Evolutionary conservation across 2,329 filamentous ascomycete genomes (phyloP).

Genomic region (Sarocladium strictum): DNA sequence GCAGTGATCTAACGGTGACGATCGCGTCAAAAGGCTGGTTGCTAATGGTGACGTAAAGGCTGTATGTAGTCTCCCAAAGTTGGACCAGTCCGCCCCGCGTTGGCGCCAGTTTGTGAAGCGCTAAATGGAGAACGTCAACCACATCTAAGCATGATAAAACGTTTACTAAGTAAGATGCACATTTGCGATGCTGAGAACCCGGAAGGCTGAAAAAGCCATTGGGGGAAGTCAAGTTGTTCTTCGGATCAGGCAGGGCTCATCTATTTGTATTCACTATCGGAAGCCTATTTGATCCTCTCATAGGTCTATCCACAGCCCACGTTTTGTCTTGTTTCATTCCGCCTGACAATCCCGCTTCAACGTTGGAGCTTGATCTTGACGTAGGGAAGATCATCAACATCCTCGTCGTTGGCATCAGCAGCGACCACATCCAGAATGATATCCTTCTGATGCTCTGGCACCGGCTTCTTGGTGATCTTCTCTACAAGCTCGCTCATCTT

Average conservation of each 20-base stretch:
- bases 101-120: not conserved
- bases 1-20: not conserved
- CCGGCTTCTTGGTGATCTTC: slow-evolving; percentile 83
- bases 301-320: not conserved
- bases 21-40: not conserved
- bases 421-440: slow-evolving; percentile 95
- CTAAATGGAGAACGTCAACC: too few relatives aligned
- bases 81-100: not conserved
- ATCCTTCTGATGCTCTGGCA: slow-evolving; percentile 88
- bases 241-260: not conserved
- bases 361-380: slow-evolving; percentile 72
- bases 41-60: slow-evolving; percentile 8
- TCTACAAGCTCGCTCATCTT: slow-evolving; percentile 87
- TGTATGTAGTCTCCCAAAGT: not conserved
- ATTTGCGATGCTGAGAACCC: not conserved
- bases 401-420: slow-evolving; percentile 82
- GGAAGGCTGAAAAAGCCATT: too few relatives aligned
- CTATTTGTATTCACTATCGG: not conserved
- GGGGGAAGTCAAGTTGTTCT: not conserved
- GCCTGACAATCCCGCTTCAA: not conserved
- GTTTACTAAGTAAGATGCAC: not conserved
- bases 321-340: too few relatives aligned
- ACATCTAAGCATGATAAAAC: not conserved
- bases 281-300: not conserved
- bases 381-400: slow-evolving; percentile 95